These are phyloP conservation scores for Plasmodium berghei DNA, from an alignment of 169 alveolate species.

Conservation along the genomic window DNA sequence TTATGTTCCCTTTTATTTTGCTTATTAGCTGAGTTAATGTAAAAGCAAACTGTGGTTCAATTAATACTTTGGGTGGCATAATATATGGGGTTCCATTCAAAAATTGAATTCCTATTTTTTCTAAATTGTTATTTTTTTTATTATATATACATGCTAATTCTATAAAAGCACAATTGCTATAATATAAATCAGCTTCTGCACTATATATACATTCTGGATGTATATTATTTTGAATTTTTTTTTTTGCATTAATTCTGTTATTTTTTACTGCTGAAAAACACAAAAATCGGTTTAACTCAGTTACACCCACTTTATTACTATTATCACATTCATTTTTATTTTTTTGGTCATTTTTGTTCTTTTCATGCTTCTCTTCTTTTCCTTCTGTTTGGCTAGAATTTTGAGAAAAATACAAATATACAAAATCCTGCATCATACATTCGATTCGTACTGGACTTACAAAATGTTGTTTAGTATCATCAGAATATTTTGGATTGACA, in stretches of 20 bases:
- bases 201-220: constrained; percentile 88
- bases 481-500: constrained; percentile 94
- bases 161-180: constrained; percentile 82
- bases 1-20: constrained; percentile 63
- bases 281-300: constrained; percentile 86
- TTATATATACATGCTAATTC: constrained; percentile 83
- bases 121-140: constrained; percentile 43
- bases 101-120: constrained; percentile 12
- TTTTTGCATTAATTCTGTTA: constrained; percentile 84
- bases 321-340: no score
- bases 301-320: constrained; percentile 86
- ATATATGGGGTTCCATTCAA: constrained; percentile 38
- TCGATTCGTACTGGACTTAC: constrained; percentile 93
- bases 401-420: constrained; percentile 72
- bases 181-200: constrained; percentile 88
- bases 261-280: constrained; percentile 91
- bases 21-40: constrained; percentile 52
- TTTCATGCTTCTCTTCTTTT: background rate
- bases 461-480: constrained; percentile 88
- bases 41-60: constrained; percentile 68
- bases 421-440: constrained; percentile 93
- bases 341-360: background rate
- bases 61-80: constrained; percentile 64
- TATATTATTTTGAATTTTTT: constrained; percentile 78
- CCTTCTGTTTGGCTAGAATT: background rate